Percentiles rank a stretch among this genome's conserved stretches.
These are phyloP conservation scores for Vigna unguiculata DNA, from an alignment of 306 rosid species.

Conservation along the genomic window DNA sequence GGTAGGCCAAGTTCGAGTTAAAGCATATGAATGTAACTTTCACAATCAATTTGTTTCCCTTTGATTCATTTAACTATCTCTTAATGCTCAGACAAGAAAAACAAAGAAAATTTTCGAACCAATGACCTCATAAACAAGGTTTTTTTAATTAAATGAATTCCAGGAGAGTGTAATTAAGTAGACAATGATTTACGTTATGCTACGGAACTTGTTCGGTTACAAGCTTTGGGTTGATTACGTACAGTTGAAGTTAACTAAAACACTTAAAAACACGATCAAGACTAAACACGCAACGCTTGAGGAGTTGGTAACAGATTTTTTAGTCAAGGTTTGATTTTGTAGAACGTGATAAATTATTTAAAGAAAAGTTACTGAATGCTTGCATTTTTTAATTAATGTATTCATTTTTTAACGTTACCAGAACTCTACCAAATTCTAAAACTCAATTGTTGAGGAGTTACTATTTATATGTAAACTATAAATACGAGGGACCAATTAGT, in stretches of 20 bases:
- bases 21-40: not conserved
- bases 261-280: not conserved
- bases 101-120: not conserved
- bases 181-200: not conserved
- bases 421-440: not conserved
- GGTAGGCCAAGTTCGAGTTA: too few species aligned
- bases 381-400: not conserved
- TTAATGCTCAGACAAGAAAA: not conserved
- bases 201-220: too few species aligned
- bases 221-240: not conserved
- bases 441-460: not conserved
- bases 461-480: not conserved
- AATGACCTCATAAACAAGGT: not conserved
- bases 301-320: not conserved
- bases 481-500: not conserved
- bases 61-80: not conserved
- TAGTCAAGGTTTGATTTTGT: not conserved
- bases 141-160: not conserved
- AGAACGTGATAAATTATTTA: not conserved
- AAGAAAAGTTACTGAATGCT: not conserved
- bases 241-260: not conserved
- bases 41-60: not conserved
- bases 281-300: not conserved
- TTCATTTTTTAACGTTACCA: not conserved
- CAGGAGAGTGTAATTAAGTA: not conserved